Evolutionary conservation across 192 early-diverging fungal species (phyloP), one percentile per base, ranked within the genome.

Genomic region (Lobosporangium transversale): DNA sequence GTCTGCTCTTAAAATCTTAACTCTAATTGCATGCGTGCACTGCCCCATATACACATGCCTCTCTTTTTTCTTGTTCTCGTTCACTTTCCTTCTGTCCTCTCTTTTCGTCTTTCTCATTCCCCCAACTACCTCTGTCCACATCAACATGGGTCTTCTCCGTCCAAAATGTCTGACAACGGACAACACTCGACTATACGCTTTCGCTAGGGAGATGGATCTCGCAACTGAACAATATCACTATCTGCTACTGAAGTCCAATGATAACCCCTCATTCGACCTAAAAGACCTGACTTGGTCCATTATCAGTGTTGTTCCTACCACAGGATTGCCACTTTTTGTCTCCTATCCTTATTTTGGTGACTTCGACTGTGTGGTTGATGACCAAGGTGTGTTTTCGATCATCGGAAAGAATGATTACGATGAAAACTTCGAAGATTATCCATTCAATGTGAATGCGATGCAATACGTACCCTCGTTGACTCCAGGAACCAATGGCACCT

Each of bases 221-320:
- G 29, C 31, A 15, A 36, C 5, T 33, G 7, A 31, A 18, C 8
- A 9, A 30, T 17, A 17, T 17, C 18, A 3, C 35, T 21, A 35
- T 11, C n/a, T 55, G 2, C 53, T 55, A 8, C n/a, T 55, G n/a
- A 31, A 55, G 32, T 55, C 33, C 18, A 55, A 55, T 33, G 31
- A 18, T 12, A 55, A 37, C 3, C 35, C 35, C 33, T 23, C 31
- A 30, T 55, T 33, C 14, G 32, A 36, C 3, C 53, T 55, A n/a
- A 20, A 8, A n/a, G 23, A 23, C 53, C 53, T 40, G 7, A 55
- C 29, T 20, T 55, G 53, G 35, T 36, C 17, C 0, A 30, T 55
- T 10, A n/a, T 55, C 31, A 55, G 33, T 21, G 53, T n/a, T 21
- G 33, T 55, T 27, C 53, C 53, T 8, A 21, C 23, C 12, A 36